Evolutionary conservation across 78 protist genomes (phyloP), one percentile per base, ranked within the genome.

Genomic region (Dictyostelium firmibasis): DNA sequence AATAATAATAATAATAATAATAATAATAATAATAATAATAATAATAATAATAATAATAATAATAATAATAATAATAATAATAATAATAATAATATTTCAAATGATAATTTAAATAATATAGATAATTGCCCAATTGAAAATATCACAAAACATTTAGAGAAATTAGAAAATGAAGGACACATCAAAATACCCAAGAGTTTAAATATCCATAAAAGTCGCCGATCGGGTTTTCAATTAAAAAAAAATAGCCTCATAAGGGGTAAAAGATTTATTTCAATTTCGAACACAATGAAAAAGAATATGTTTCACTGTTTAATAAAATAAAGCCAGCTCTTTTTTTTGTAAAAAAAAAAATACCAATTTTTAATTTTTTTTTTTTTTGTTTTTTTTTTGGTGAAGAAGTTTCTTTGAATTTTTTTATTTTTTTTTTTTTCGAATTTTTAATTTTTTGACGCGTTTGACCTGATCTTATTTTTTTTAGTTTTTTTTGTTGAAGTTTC

Each of bases 261-360:
- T 50, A 43, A 47, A 79, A 82, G 60, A 9, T 31, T 38, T 7
- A 8, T 76, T 18, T 76, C 82, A 16, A 76, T 76, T 76, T 76
- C 82, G 3, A 76, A 76, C 18, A 76, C 38, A 23, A 76, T 76
- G 82, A 76, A 76, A 76, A 76, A 76, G 25, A 76, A 76, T 76
- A 14, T 64, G 1, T 50, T 50, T 20, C n/a, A n/a, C n/a, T 50
- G 62, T 50, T 50, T 50, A 50, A 50, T 50, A 50, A 50, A 50
- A 50, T n/a, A n/a, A n/a, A n/a, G n/a, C n/a, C n/a, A n/a, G n/a
- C n/a, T n/a, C n/a, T n/a, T n/a, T n/a, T n/a, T n/a, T n/a, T n/a
- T n/a, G n/a, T n/a, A n/a, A n/a, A n/a, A n/a, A n/a, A n/a, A n/a
- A n/a, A n/a, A n/a, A n/a, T n/a, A n/a, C n/a, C n/a, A n/a, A n/a